Conservation (phyloP, 768 basidiomycete species). For the Tulasnella sp. region DNA sequence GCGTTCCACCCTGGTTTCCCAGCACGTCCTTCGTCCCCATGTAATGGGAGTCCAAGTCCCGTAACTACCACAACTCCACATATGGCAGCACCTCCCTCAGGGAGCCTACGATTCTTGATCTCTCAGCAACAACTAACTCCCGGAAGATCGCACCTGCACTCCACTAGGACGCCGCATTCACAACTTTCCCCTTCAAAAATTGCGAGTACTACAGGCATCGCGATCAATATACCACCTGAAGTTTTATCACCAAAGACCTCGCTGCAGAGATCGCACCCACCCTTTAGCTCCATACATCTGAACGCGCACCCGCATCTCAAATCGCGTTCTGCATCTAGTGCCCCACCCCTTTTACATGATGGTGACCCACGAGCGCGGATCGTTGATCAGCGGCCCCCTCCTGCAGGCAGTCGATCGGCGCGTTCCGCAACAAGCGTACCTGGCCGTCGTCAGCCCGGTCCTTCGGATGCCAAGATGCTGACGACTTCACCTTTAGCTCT, state of each 20-base stretch:
- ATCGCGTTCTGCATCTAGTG: background rate
- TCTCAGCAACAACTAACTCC: background rate
- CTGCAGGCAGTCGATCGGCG: background rate
- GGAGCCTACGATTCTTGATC: background rate
- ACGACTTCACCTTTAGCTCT: background rate
- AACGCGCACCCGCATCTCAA: constrained; percentile 11
- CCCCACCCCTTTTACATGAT: background rate
- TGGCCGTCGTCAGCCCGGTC: background rate
- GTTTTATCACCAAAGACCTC: background rate
- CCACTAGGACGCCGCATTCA: background rate
- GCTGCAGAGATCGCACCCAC: constrained; percentile 10
- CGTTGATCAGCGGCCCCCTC: background rate
- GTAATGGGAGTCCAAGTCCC: background rate
- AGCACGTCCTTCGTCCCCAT: background rate
- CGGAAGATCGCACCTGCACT: constrained; percentile 4
- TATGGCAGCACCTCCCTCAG: background rate
- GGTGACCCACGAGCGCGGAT: constrained; percentile 11
- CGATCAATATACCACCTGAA: background rate
- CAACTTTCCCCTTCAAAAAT: background rate
- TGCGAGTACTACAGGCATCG: background rate
- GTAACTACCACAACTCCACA: background rate
- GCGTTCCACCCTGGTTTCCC: background rate
- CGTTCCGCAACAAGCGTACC: background rate
- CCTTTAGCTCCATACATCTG: background rate
- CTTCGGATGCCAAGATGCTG: background rate